Percentiles rank a stretch among this genome's conserved stretches.
Evolutionary conservation across 768 basidiomycete species (phyloP).

Genomic region (Lactarius pseudohatsudake): DNA sequence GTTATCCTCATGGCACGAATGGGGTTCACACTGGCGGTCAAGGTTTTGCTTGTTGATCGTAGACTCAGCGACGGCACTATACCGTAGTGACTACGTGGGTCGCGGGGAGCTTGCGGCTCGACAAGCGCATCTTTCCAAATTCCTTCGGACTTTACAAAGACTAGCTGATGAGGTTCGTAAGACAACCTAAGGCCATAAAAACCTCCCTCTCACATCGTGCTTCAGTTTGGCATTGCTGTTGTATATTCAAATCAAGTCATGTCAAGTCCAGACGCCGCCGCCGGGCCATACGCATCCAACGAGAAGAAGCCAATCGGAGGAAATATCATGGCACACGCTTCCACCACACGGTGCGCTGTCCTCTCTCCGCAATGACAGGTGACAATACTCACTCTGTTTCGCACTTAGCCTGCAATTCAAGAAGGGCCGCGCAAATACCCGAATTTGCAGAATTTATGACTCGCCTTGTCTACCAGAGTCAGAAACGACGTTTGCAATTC

Average conservation of each 20-base stretch:
- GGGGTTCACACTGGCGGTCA: constrained; percentile 30
- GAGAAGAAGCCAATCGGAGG: constrained; percentile 99
- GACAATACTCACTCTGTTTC: constrained; percentile 1
- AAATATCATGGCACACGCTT: constrained; percentile 99
- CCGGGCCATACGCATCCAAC: constrained; percentile 83
- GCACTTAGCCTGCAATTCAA: constrained; percentile 74
- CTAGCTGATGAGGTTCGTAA: constrained; percentile 88
- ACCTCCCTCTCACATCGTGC: constrained; percentile 24
- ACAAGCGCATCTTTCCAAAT: constrained; percentile 95
- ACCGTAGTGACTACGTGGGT: constrained; percentile 93
- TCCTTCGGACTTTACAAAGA: constrained; percentile 87
- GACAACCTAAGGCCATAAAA: neutral
- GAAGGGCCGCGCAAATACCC: constrained; percentile 88
- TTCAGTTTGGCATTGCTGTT: constrained; percentile 94
- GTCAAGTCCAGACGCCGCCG: constrained; percentile 95
- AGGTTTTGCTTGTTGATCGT: constrained; percentile 97
- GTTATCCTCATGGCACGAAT: constrained; percentile 12
- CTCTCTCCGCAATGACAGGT: neutral
- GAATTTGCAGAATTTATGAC: constrained; percentile 96
- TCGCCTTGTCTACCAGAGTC: constrained; percentile 97
- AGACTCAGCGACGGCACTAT: constrained; percentile 94
- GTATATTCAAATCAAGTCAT: constrained; percentile 99
- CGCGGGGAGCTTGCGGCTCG: constrained; percentile 93
- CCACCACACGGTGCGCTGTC: constrained; percentile 78
- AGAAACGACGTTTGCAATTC: constrained; percentile 93